phyloP scores from a whole-genome alignment of 805 yeast species.

The Saturnispora mendoncae region DNA sequence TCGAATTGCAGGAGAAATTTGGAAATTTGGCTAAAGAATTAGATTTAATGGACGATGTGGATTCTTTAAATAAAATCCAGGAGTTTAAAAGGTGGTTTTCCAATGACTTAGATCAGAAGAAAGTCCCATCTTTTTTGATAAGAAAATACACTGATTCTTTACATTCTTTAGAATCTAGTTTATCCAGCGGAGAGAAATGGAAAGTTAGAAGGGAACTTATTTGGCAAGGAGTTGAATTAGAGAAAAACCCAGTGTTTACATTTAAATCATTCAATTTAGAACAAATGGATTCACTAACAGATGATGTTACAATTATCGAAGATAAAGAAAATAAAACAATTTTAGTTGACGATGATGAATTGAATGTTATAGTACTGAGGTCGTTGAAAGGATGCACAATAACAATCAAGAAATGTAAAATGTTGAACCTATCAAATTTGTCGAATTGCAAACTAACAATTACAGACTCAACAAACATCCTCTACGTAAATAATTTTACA shows the following conservation, averaged over 20 bases:
- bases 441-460: neutral
- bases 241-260: neutral
- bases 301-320: neutral
- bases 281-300: neutral
- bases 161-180: conserved; percentile 12
- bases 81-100: conserved; percentile 17
- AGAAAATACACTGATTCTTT: conserved; percentile 17
- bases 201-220: neutral
- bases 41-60: neutral
- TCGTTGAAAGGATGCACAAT: neutral
- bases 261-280: neutral
- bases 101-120: conserved; percentile 8
- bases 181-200: neutral
- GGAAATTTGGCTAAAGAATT: neutral
- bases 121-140: conserved; percentile 22
- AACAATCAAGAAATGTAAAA: neutral
- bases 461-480: neutral
- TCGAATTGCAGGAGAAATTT: conserved; percentile 14
- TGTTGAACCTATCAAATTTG: neutral
- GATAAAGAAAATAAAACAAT: neutral
- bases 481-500: neutral
- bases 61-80: neutral
- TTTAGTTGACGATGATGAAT: neutral
- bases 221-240: conserved; percentile 1
- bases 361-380: neutral